phyloP scores from a whole-genome alignment of 2,329 filamentous ascomycete genomes.

The Colletotrichum filicis region DNA sequence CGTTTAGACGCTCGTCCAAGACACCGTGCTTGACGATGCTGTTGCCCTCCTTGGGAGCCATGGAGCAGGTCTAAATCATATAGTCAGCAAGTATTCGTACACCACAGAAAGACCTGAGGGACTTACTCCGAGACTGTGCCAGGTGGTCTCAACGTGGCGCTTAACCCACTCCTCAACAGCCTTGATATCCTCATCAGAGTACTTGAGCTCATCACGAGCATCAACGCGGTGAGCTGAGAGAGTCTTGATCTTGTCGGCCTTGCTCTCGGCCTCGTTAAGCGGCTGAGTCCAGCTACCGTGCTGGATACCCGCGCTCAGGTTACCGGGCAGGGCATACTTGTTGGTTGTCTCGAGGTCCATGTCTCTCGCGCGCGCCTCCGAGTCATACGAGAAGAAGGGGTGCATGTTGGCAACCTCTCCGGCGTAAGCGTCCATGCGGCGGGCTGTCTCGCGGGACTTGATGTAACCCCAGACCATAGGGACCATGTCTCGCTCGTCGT shows the following conservation, averaged over 20 bases:
- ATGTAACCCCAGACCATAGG: constrained; percentile 89
- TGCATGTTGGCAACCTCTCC: constrained; percentile 78
- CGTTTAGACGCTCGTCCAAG: constrained; percentile 80
- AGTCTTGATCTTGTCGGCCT: constrained; percentile 52
- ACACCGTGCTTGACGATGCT: constrained; percentile 85
- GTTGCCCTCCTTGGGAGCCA: constrained; percentile 81
- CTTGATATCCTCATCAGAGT: constrained; percentile 71
- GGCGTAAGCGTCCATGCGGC: constrained; percentile 81
- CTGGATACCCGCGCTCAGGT: constrained; percentile 76
- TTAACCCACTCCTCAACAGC: constrained; percentile 77
- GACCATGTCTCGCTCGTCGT: constrained; percentile 85
- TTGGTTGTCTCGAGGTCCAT: constrained; percentile 82
- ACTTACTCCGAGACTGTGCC: constrained; percentile 70
- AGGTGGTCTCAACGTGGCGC: constrained; percentile 80
- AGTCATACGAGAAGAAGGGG: constrained; percentile 78
- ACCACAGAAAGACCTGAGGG: not conserved
- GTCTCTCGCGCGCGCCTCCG: constrained; percentile 75
- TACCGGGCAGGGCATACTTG: constrained; percentile 77
- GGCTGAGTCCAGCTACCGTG: constrained; percentile 78
- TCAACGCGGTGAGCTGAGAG: constrained; percentile 74
- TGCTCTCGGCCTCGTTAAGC: constrained; percentile 63
- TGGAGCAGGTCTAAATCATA: constrained; percentile 70
- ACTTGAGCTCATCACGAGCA: constrained; percentile 72
- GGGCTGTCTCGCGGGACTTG: constrained; percentile 83
- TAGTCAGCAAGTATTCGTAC: not conserved